Evolutionary conservation across 345 rosid species (phyloP).

Genomic region (Excoecaria agallocha): DNA sequence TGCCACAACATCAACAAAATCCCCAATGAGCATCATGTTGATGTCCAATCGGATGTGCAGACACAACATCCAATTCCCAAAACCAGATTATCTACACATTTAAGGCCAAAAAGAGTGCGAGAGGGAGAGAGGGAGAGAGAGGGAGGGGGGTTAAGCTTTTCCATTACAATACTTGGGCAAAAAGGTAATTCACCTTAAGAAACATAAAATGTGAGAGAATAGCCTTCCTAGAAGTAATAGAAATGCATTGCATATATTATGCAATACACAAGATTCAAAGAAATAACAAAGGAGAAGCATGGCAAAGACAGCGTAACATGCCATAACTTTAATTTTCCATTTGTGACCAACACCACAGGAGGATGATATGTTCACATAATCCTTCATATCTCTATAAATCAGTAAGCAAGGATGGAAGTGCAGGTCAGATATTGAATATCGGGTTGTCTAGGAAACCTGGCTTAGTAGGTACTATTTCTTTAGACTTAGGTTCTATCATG

Average conservation of each 20-base stretch:
- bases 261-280: neutral
- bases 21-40: too few relatives aligned
- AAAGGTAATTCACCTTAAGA: too few relatives aligned
- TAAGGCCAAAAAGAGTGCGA: too few relatives aligned
- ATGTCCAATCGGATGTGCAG: too few relatives aligned
- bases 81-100: too few relatives aligned
- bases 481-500: neutral
- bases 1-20: too few relatives aligned
- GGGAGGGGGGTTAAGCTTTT: too few relatives aligned
- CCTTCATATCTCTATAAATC: neutral
- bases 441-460: neutral
- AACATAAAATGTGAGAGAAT: too few relatives aligned
- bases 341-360: neutral
- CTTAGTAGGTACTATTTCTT: neutral
- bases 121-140: too few relatives aligned
- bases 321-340: neutral
- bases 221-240: neutral
- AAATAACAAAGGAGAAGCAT: neutral
- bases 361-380: neutral
- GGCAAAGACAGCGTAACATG: slow-evolving; percentile 2
- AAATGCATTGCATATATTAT: neutral
- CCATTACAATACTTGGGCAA: too few relatives aligned
- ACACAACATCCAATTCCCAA: too few relatives aligned
- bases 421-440: neutral
- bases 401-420: neutral